Percentiles rank a stretch among this genome's conserved stretches.
Evolutionary conservation across 345 rosid genomes (phyloP).

Genomic region (Carallia pectinifolia): DNA sequence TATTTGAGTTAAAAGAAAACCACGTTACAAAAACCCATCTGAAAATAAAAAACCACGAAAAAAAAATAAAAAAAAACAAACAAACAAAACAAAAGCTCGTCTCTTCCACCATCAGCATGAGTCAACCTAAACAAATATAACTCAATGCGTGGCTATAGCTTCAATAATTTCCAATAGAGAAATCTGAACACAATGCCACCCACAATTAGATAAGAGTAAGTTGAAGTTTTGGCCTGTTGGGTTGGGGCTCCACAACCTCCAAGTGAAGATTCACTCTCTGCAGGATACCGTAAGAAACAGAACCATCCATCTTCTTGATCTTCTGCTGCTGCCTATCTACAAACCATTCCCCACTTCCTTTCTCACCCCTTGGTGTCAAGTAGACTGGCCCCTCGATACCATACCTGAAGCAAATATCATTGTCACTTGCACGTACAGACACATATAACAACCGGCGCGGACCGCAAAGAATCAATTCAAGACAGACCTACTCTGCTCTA

Average conservation of each 20-base stretch:
- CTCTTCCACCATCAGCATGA: too few species aligned
- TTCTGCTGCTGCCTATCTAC: constrained; percentile 93
- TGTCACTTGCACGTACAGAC: background rate
- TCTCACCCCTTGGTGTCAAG: constrained; percentile 62
- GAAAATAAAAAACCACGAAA: too few species aligned
- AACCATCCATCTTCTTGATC: constrained; percentile 83
- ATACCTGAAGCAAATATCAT: constrained; percentile 46
- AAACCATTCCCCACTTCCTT: constrained; percentile 80
- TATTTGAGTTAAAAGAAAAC: too few species aligned
- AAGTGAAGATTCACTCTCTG: constrained; percentile 74
- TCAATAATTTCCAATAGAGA: too few species aligned
- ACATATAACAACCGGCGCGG: background rate
- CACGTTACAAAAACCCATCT: too few species aligned
- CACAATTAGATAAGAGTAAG: constrained; percentile 51
- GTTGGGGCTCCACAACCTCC: constrained; percentile 96
- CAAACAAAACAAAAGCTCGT: too few species aligned
- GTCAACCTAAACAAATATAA: too few species aligned
- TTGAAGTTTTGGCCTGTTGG: constrained; percentile 88
- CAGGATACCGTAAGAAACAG: constrained; percentile 60
- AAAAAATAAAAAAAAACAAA: too few species aligned
- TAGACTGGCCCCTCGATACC: constrained; percentile 97
- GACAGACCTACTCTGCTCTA: background rate
- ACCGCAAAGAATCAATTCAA: background rate
- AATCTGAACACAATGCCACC: too few species aligned
- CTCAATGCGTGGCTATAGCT: too few species aligned